Conservation (phyloP, 2,329 filamentous ascomycete species). For the Penicillium sp. region DNA sequence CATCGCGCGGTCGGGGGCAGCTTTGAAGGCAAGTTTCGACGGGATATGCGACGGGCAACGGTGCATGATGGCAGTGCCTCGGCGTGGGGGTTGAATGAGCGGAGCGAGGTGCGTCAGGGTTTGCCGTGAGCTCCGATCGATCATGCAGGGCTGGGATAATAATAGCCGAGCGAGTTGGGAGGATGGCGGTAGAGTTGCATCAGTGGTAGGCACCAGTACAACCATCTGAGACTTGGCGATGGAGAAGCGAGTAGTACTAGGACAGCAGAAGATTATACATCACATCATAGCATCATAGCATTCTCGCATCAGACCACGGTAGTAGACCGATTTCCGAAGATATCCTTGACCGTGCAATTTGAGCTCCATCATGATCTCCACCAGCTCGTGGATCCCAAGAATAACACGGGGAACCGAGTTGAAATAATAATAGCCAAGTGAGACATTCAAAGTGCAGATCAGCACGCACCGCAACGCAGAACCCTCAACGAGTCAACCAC, state of each 20-base stretch:
- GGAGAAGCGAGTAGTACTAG: not conserved
- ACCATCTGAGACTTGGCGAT: not conserved
- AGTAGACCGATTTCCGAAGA: not conserved
- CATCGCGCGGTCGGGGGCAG: slow-evolving; percentile 55
- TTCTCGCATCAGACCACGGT: not conserved
- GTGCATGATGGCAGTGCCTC: slow-evolving; percentile 52
- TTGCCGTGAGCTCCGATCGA: slow-evolving; percentile 23
- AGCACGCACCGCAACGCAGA: not conserved
- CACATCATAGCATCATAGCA: not conserved
- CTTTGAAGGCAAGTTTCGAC: slow-evolving; percentile 52
- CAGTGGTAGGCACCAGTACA: not conserved
- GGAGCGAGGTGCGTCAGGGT: slow-evolving; percentile 30
- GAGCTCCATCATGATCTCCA: not conserved
- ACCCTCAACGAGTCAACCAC: too few relatives aligned
- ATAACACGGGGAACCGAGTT: too few relatives aligned
- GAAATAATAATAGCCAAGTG: not conserved
- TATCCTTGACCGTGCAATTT: not conserved
- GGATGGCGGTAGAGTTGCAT: not conserved
- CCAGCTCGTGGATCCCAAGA: not conserved
- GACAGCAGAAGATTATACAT: not conserved
- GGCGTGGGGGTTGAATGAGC: slow-evolving; percentile 50
- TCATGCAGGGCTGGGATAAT: not conserved
- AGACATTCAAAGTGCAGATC: not conserved
- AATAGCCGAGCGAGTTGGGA: not conserved
- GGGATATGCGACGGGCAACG: slow-evolving; percentile 60